Evolutionary conservation across 139 green algal species (phyloP).

Genomic region (Micractinium conductrix): DNA sequence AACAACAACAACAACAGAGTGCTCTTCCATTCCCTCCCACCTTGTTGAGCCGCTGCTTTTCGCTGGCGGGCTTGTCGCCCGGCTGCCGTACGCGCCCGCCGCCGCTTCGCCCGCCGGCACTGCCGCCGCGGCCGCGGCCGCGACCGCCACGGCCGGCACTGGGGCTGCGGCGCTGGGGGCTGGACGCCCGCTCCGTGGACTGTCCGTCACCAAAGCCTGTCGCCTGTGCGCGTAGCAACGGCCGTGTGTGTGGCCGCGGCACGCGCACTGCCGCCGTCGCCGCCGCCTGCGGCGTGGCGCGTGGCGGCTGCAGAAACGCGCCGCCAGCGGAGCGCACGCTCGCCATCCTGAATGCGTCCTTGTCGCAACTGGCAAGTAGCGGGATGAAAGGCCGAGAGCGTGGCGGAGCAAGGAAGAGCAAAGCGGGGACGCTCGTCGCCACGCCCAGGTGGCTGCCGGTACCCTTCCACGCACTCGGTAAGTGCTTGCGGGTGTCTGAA

Average conservation of each 20-base stretch:
- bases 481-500: too few species aligned
- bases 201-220: background rate
- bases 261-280: background rate
- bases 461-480: too few species aligned
- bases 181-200: background rate
- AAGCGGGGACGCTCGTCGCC: too few species aligned
- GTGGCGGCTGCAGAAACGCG: conserved; percentile 27
- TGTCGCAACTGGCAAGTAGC: too few species aligned
- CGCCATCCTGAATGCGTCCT: too few species aligned
- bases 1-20: background rate
- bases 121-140: background rate
- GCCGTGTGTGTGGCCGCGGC: background rate
- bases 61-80: background rate
- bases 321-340: background rate
- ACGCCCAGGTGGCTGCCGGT: too few species aligned
- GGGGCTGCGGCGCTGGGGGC: too few species aligned
- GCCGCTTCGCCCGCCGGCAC: background rate
- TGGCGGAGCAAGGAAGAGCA: too few species aligned
- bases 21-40: background rate
- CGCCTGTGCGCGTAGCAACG: background rate
- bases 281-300: background rate
- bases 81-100: conserved; percentile 8
- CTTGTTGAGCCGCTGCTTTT: conserved; percentile 27
- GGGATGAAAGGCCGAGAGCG: too few species aligned
- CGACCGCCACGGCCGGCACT: background rate